Base-by-base conservation (phyloP, 768 basidiomycete genomes). In the Termitomyces titanicus region DNA sequence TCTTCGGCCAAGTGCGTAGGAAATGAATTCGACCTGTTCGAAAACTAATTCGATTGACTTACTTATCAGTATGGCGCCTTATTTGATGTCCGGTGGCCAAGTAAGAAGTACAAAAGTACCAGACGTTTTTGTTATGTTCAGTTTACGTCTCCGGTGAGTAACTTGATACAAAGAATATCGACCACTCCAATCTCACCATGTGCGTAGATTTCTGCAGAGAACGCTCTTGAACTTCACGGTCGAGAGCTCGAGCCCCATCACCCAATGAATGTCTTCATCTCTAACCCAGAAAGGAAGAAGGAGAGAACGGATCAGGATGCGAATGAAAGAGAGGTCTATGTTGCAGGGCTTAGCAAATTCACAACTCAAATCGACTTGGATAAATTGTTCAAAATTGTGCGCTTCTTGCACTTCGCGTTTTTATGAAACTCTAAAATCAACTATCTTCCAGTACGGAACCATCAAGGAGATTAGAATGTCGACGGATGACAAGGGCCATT, bases 81-180 rank as follows among this genome's bases (percentile, higher is more conserved):
- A 51, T 91, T 98, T 57, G 95, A 98, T 60, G 89, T 94, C 17
- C 89, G 97, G 31, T 98, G 96, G 96, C 97, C 97, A 5, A 95
- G 93, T 72, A 95, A 95, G 66, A 97, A 97, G 66, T 94, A 93
- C 78, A 96, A 94, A 71, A 84, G 75, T 54, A 88, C 89, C 2
- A 77, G 97, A 34, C 81, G 97, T 40, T 98, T 99, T 69, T 94
- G 92, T 64, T 99, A 98, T 68, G 77, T 99, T 1, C 97, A 98
- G 58, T 98, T 83, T 66, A 87, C 86, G 1, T 84, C 84, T 18
- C 91, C 92, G 0, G 95, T 93, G 54, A 49, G 88, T 75, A 8
- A n/a, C 40, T 27, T 7, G n/a, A 25, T 31, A 12, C 43, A 33
- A n/a, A n/a, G 2, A 24, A 13, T 34, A 38, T n/a, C 22, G 22